phyloP scores from a whole-genome alignment of 2,329 filamentous ascomycete species.

The Ophiostoma pallidulum region DNA sequence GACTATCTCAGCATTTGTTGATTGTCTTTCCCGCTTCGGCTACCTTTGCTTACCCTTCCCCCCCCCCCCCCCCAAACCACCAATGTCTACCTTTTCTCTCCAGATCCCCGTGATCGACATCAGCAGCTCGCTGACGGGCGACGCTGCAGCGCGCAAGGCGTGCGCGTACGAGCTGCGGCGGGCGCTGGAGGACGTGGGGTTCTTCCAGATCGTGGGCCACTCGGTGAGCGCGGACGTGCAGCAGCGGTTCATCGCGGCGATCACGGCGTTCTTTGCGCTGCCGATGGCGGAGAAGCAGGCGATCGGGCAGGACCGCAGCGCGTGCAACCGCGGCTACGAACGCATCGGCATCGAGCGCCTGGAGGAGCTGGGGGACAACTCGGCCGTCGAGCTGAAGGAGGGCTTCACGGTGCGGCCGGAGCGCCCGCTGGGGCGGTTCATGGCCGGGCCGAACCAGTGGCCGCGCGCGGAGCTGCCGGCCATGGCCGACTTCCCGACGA shows the following conservation, averaged over 20 bases:
- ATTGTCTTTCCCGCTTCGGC: too few species aligned
- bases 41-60: not conserved
- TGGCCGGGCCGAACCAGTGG: constrained; percentile 24
- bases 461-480: constrained; percentile 13
- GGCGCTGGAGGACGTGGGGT: constrained; percentile 19
- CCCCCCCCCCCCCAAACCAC: not conserved
- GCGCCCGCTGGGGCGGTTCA: constrained; percentile 14
- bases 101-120: constrained; percentile 23
- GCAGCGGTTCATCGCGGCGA: constrained; percentile 19
- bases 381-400: constrained; percentile 23
- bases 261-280: constrained; percentile 24
- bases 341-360: constrained; percentile 19
- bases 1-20: too few species aligned
- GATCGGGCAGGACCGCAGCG: constrained; percentile 17
- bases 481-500: constrained; percentile 1
- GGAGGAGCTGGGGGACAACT: constrained; percentile 14
- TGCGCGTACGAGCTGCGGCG: constrained; percentile 8
- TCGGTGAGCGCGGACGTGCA: constrained; percentile 22
- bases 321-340: constrained; percentile 22
- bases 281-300: constrained; percentile 21
- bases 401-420: constrained; percentile 26
- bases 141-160: constrained; percentile 14
- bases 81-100: constrained; percentile 5
- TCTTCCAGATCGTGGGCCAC: constrained; percentile 29
- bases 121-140: constrained; percentile 18